Evolutionary conservation across 2,329 filamentous ascomycete species (phyloP).

Genomic region (Acrodontium crateriforme): DNA sequence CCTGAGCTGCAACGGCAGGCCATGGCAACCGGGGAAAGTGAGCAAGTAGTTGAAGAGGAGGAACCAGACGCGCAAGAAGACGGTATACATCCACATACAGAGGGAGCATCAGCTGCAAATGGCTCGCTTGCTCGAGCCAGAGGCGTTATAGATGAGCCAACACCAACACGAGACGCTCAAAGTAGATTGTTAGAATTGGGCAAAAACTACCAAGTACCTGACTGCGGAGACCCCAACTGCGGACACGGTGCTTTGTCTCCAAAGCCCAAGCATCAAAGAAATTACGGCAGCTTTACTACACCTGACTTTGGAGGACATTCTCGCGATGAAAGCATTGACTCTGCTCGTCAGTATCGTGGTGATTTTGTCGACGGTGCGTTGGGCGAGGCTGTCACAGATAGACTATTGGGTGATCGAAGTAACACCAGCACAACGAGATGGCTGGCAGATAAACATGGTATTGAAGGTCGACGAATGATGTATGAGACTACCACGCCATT

Average conservation of each 20-base stretch:
- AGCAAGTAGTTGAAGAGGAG: not conserved
- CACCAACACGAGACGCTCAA: conserved; percentile 15
- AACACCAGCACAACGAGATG: conserved; percentile 61
- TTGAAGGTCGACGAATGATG: conserved; percentile 63
- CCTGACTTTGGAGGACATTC: conserved; percentile 26
- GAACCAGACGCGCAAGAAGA: conserved; percentile 9
- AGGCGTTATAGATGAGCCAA: conserved; percentile 11
- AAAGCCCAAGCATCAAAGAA: conserved; percentile 3
- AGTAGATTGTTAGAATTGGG: conserved; percentile 26
- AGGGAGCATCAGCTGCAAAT: conserved; percentile 20
- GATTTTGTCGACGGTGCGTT: conserved; percentile 24
- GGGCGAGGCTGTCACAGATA: conserved; percentile 31
- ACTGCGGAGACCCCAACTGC: conserved; percentile 28
- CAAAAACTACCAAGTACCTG: conserved; percentile 9
- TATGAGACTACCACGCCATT: conserved; percentile 29
- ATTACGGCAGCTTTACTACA: conserved; percentile 31
- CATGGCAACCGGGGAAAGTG: not conserved
- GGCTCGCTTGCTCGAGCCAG: conserved; percentile 10
- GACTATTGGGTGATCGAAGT: conserved; percentile 32
- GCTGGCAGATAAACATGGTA: conserved; percentile 58
- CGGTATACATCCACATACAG: conserved; percentile 20
- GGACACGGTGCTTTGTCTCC: conserved; percentile 42
- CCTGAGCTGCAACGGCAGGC: conserved; percentile 22
- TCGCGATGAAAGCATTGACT: conserved; percentile 11
- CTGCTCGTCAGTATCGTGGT: conserved; percentile 13